Evolutionary conservation across 345 rosid species (phyloP), one percentile per base, ranked within the genome.

Genomic region (Murraya koenigii): DNA sequence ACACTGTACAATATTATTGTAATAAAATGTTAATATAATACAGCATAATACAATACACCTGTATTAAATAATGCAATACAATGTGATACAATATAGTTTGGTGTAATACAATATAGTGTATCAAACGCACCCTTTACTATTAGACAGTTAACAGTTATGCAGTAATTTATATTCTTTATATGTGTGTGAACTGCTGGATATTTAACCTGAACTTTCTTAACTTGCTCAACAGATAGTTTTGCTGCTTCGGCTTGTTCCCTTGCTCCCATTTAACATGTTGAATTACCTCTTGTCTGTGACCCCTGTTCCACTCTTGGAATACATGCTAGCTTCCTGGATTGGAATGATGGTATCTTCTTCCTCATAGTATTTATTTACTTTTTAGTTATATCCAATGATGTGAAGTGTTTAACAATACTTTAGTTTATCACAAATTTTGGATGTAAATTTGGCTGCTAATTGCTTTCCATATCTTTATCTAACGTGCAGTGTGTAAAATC

Each of bases 251-350:
- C 97, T 96, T 72, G 99, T 92, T 85, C 99, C 99, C 35, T 80
- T 96, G 76, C 92, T 96, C 67, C 99, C 99, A 4, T 96, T 96
- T 82, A 94, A 86, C 87, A 87, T 96, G 90, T 83, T 96, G 89
- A 96, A 96, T 86, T 96, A 96, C 91, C 93, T 96, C 65, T 86
- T 96, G 69, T 96, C 99, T 14, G 94, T 96, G 65, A 96, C 99
- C 41, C 97, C 99, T 39, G 92, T 94, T 71, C 74, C 92, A n/a
- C 32, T 92, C 30, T 92, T 87, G 23, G 89, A 89, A 75, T 96
- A 96, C 87, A 86, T 91, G 88, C 93, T 96, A 85, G 97, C 97
- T 72, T 92, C 99, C 75, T 96, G 99, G 99, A 68, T 96, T 81
- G 99, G 99, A 82, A 96, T 96, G 99, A 90, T 94, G 99, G 98